phyloP scores from a whole-genome alignment of 805 yeast genomes.

The Kluyveromyces siamensis region DNA sequence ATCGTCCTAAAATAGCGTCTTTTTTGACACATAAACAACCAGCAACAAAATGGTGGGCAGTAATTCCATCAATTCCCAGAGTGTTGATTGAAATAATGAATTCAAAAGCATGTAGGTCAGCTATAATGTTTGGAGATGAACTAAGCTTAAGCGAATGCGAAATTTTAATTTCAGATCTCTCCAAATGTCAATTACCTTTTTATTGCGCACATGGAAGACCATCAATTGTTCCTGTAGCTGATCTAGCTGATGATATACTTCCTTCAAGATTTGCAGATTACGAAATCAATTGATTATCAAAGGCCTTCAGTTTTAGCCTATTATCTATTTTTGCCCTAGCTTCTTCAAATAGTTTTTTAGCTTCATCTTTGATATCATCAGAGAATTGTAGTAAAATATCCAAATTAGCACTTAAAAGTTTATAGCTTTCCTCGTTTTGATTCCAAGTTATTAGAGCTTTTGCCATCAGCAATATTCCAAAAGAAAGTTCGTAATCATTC shows the following conservation, averaged over 20 bases:
- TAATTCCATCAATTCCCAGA: conserved; percentile 38
- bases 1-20: neutral
- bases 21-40: neutral
- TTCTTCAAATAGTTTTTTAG: neutral
- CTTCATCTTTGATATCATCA: neutral
- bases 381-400: neutral
- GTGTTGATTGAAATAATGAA: conserved; percentile 42
- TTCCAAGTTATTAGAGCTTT: neutral
- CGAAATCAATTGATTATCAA: neutral
- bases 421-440: neutral
- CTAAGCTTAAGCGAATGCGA: conserved; percentile 38
- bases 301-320: neutral
- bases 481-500: neutral
- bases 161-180: conserved; percentile 34
- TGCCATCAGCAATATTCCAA: neutral
- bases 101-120: conserved; percentile 56
- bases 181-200: conserved; percentile 51
- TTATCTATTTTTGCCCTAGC: neutral
- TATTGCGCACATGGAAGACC: conserved; percentile 88
- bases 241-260: neutral
- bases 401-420: conserved; percentile 1
- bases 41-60: conserved; percentile 31
- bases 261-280: neutral
- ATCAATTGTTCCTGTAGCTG: conserved; percentile 42
- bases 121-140: conserved; percentile 63